phyloP scores from a whole-genome alignment of 768 basidiomycete genomes.

The Cystofilobasidium ferigula region DNA sequence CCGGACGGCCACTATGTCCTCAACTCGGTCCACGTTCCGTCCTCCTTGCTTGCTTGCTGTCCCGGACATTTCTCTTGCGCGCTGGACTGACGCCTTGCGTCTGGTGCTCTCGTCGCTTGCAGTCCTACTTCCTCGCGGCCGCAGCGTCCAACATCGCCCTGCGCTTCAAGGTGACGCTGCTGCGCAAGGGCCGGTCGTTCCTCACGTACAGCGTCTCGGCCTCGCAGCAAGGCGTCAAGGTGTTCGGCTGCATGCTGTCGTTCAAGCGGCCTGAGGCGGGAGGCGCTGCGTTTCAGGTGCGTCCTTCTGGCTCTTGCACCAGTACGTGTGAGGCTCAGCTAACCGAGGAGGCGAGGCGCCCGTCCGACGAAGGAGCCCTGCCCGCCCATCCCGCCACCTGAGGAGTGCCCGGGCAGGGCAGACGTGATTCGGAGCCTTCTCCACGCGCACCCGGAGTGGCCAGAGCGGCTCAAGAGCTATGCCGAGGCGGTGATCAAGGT shows the following conservation, averaged over 20 bases:
- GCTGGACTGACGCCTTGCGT: background rate
- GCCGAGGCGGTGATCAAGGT: background rate
- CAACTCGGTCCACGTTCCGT: constrained; percentile 11
- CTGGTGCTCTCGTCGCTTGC: background rate
- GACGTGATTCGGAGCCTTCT: constrained; percentile 32
- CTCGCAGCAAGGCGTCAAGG: constrained; percentile 32
- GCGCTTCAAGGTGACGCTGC: constrained; percentile 33
- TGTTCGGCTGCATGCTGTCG: constrained; percentile 35
- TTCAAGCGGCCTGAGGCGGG: constrained; percentile 32
- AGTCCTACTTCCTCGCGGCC: constrained; percentile 24
- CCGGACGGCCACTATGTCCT: background rate
- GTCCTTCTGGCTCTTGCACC: background rate
- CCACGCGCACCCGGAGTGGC: constrained; percentile 8
- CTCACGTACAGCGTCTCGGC: constrained; percentile 31
- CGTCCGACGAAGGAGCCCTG: constrained; percentile 24
- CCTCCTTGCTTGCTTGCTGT: too few relatives aligned
- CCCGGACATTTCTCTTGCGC: background rate
- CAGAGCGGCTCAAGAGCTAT: background rate
- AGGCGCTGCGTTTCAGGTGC: background rate
- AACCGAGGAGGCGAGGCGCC: too few relatives aligned
- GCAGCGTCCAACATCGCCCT: constrained; percentile 29
- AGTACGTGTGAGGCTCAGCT: too few relatives aligned
- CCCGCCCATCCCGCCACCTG: constrained; percentile 30
- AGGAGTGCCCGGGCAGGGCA: constrained; percentile 35
- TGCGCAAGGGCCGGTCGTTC: constrained; percentile 34